Percentiles rank a stretch among this genome's conserved stretches.
Evolutionary conservation across 441 rosid species (phyloP).

Genomic region (Syzygium syzygioides): DNA sequence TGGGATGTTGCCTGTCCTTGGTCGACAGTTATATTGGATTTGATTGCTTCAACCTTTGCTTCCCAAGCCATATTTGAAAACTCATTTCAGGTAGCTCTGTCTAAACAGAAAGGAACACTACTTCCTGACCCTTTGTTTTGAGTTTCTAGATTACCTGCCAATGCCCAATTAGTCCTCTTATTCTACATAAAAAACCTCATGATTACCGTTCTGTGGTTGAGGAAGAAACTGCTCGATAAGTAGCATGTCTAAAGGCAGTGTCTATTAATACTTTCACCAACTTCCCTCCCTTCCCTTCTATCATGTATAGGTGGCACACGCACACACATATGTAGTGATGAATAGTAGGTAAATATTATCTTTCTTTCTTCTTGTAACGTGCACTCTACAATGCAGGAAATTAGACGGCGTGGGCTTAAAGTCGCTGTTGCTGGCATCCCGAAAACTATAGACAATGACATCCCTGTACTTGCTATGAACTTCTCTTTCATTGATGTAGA

Average conservation of each 20-base stretch:
- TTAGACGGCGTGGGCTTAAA: conserved; percentile 2
- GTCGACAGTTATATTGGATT: neutral
- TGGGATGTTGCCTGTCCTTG: neutral
- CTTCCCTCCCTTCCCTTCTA: neutral
- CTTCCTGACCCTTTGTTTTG: neutral
- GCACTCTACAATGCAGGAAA: neutral
- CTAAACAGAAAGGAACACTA: neutral
- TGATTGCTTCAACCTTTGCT: neutral
- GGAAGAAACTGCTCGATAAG: neutral
- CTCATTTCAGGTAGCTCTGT: neutral
- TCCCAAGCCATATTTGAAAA: neutral
- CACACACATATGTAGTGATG: neutral
- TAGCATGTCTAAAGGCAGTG: neutral
- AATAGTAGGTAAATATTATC: neutral
- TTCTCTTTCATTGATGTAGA: neutral
- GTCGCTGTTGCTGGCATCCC: neutral
- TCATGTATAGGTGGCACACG: neutral
- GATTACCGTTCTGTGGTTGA: neutral
- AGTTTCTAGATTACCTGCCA: neutral
- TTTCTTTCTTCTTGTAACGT: neutral
- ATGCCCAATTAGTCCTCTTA: neutral
- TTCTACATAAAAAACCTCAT: neutral
- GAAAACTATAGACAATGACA: neutral
- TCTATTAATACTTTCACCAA: neutral
- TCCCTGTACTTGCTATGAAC: neutral